Percentiles rank a stretch among this genome's conserved stretches.
phyloP scores from a whole-genome alignment of 768 basidiomycete species.

The Tephrocybe sp. region DNA sequence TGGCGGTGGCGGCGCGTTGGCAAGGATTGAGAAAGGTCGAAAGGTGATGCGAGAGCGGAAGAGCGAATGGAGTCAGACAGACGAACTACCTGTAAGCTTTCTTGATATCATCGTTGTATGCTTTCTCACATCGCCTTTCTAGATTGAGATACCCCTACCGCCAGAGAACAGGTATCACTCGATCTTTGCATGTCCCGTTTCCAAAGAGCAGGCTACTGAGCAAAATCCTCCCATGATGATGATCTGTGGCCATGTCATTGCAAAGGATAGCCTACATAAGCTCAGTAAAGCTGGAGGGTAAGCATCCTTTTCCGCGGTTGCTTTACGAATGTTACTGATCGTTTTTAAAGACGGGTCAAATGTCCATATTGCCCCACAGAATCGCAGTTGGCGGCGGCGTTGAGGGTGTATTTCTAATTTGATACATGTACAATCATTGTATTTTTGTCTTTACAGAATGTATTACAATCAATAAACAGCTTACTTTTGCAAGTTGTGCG shows the following conservation, averaged over 20 bases:
- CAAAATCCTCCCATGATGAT: conserved; percentile 98
- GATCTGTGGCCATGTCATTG: conserved; percentile 92
- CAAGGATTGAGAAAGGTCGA: conserved; percentile 91
- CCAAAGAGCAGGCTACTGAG: conserved; percentile 94
- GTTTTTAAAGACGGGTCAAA: conserved; percentile 72
- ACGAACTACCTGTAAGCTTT: conserved; percentile 79
- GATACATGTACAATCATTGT: not conserved
- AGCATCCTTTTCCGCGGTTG: conserved; percentile 13
- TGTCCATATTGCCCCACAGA: conserved; percentile 96
- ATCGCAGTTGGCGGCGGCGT: conserved; percentile 52
- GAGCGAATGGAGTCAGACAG: conserved; percentile 88
- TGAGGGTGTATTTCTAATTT: conserved; percentile 58
- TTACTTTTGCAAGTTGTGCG: no score
- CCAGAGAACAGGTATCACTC: conserved; percentile 92
- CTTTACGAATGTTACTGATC: not conserved
- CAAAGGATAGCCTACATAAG: conserved; percentile 88
- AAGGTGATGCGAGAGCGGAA: conserved; percentile 91
- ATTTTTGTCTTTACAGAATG: not conserved
- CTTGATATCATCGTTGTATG: not conserved
- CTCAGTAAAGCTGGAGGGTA: conserved; percentile 83
- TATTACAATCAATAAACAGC: no score
- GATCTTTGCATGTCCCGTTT: conserved; percentile 96
- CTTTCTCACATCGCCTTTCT: not conserved
- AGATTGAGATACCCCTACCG: conserved; percentile 94
- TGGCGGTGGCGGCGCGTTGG: conserved; percentile 88